These are phyloP conservation scores for Neonectria punicea DNA, from an alignment of 2,329 filamentous ascomycete species.

Conservation along the genomic window DNA sequence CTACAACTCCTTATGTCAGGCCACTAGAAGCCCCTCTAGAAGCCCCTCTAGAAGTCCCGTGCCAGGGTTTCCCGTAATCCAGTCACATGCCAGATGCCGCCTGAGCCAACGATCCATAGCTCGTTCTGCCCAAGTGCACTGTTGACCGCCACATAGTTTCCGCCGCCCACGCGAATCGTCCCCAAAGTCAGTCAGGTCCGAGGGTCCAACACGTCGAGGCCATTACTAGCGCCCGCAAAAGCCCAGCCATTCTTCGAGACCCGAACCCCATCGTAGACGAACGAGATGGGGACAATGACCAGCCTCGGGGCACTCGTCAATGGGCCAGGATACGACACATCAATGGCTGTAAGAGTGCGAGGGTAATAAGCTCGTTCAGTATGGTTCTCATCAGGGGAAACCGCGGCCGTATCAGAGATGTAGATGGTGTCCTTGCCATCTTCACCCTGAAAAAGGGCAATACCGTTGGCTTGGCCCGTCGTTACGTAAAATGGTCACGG, in stretches of 20 bases:
- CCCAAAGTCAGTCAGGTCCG: constrained; percentile 1
- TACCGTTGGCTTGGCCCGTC: no score
- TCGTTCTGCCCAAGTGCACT: constrained; percentile 2
- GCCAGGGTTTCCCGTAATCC: neutral
- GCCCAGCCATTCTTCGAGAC: constrained; percentile 9
- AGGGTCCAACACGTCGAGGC: constrained; percentile 4
- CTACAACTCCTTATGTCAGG: no score
- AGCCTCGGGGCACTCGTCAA: neutral
- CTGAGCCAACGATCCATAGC: constrained; percentile 11
- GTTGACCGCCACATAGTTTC: constrained; percentile 1
- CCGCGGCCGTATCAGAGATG: no score
- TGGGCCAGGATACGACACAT: neutral
- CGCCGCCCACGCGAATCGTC: constrained; percentile 4
- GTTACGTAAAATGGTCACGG: no score
- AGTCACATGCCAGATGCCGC: constrained; percentile 14
- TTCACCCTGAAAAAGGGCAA: no score
- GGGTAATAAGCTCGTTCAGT: no score
- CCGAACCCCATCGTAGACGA: constrained; percentile 9
- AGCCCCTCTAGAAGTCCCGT: no score
- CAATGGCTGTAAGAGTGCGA: no score
- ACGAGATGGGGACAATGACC: constrained; percentile 1
- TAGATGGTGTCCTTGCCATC: no score
- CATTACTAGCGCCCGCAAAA: constrained; percentile 2
- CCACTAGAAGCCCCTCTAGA: no score
- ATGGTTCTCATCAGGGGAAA: no score